Percentiles rank a stretch among this genome's conserved stretches.
Evolutionary conservation across 148 eudicot genomes (phyloP).

Genomic region (Silene conica): DNA sequence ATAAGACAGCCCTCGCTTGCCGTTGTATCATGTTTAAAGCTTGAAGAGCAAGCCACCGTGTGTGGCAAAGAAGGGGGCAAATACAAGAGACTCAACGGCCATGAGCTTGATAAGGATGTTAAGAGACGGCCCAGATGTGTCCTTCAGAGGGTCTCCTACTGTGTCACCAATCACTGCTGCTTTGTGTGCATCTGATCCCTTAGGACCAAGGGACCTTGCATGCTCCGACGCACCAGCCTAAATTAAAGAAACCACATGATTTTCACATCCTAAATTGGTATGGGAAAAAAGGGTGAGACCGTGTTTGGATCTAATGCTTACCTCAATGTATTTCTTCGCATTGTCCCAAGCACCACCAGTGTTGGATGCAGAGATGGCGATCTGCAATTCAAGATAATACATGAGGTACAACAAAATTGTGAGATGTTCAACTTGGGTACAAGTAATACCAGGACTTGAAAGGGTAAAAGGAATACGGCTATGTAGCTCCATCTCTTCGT

Average conservation of each 20-base stretch:
- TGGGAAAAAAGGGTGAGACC: no score
- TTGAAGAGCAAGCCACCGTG: constrained; percentile 92
- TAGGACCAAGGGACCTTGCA: constrained; percentile 73
- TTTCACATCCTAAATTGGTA: no score
- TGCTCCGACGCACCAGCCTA: constrained; percentile 81
- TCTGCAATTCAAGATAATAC: constrained; percentile 34
- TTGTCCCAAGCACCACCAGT: constrained; percentile 93
- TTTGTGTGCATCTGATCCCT: constrained; percentile 82
- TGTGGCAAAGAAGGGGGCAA: constrained; percentile 87
- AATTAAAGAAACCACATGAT: background rate
- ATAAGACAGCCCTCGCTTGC: constrained; percentile 5
- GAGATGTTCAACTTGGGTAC: no score
- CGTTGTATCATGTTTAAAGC: constrained; percentile 27
- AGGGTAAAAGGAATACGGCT: no score
- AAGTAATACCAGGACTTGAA: no score
- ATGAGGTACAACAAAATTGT: background rate
- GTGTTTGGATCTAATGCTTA: constrained; percentile 17
- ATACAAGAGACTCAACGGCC: constrained; percentile 90
- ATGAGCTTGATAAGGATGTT: constrained; percentile 90
- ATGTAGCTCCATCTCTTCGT: no score
- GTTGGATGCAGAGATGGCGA: constrained; percentile 88
- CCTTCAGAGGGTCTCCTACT: constrained; percentile 87
- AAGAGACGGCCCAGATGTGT: constrained; percentile 85
- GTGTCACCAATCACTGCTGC: constrained; percentile 94
- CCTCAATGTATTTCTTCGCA: constrained; percentile 87